phyloP scores from a whole-genome alignment of 2,329 filamentous ascomycete genomes.

The Camillea tinctor region DNA sequence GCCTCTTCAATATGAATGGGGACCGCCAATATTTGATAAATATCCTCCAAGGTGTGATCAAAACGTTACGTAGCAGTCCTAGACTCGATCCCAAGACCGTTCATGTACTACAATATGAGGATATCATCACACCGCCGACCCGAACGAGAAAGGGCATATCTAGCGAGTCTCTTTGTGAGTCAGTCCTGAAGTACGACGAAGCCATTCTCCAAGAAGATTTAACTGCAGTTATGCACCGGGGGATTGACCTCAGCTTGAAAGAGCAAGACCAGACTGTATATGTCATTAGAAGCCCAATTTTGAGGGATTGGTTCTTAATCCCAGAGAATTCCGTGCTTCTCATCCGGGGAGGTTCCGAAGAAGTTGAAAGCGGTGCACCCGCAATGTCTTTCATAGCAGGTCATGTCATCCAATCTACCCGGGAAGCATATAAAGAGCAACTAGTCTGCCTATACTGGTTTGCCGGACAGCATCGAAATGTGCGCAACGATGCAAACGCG shows the following conservation, averaged over 20 bases:
- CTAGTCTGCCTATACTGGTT: constrained; percentile 9
- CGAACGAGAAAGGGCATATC: constrained; percentile 6
- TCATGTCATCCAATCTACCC: constrained; percentile 9
- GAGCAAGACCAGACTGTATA: constrained; percentile 11
- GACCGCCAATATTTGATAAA: neutral
- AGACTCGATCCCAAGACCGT: constrained; percentile 1
- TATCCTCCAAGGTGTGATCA: neutral
- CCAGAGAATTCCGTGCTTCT: constrained; percentile 8
- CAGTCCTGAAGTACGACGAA: constrained; percentile 8
- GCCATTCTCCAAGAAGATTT: constrained; percentile 5
- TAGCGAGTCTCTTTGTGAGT: constrained; percentile 10
- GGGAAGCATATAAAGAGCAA: neutral
- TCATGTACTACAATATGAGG: neutral
- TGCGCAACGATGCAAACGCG: constrained; percentile 6
- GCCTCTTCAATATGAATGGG: too few relatives aligned
- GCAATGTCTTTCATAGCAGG: constrained; percentile 10
- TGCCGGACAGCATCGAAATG: constrained; percentile 8
- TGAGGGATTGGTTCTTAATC: constrained; percentile 6
- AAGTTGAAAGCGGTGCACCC: neutral
- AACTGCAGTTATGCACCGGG: constrained; percentile 2
- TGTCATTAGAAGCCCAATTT: constrained; percentile 4
- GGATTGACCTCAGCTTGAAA: constrained; percentile 6
- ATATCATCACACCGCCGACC: neutral
- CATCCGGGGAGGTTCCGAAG: constrained; percentile 27
- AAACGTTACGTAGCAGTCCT: constrained; percentile 5